These are phyloP conservation scores for Curvularia lunata DNA, from an alignment of 2,329 filamentous ascomycete species.

Conservation along the genomic window DNA sequence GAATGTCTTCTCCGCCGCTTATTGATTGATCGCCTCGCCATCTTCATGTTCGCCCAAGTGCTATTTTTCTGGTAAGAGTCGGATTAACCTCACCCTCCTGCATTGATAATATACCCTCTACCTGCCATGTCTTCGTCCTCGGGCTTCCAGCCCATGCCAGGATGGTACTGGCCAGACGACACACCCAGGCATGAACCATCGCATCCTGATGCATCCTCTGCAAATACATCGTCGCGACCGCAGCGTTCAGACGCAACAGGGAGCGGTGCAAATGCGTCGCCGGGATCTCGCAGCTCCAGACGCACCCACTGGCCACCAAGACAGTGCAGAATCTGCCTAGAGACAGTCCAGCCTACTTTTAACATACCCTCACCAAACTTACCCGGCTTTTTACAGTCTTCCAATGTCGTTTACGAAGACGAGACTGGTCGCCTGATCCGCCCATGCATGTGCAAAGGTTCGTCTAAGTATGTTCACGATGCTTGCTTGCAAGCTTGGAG, in stretches of 20 bases:
- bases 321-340: slow-evolving; percentile 89
- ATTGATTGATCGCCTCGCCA: slow-evolving; percentile 29
- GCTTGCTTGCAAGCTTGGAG: slow-evolving; percentile 86
- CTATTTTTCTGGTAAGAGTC: slow-evolving; percentile 31
- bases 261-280: slow-evolving; percentile 19
- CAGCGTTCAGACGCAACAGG: slow-evolving; percentile 25
- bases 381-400: slow-evolving; percentile 63
- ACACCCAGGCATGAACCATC: slow-evolving; percentile 44
- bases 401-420: slow-evolving; percentile 73
- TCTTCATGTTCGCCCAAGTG: slow-evolving; percentile 25
- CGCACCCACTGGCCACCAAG: slow-evolving; percentile 68
- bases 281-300: slow-evolving; percentile 27
- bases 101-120: slow-evolving; percentile 2
- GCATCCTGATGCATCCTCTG: slow-evolving; percentile 16
- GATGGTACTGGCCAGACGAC: slow-evolving; percentile 58
- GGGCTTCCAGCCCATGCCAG: slow-evolving; percentile 48
- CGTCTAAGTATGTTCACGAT: slow-evolving; percentile 92
- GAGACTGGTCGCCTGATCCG: slow-evolving; percentile 79
- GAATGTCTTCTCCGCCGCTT: slow-evolving; percentile 29
- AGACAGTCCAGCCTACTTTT: slow-evolving; percentile 69
- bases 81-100: slow-evolving; percentile 25
- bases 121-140: slow-evolving; percentile 52
- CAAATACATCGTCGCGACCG: slow-evolving; percentile 23
- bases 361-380: slow-evolving; percentile 60
- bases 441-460: slow-evolving; percentile 92